Base-by-base conservation (phyloP, 257 asterid species). In the Forsythia suspensa region DNA sequence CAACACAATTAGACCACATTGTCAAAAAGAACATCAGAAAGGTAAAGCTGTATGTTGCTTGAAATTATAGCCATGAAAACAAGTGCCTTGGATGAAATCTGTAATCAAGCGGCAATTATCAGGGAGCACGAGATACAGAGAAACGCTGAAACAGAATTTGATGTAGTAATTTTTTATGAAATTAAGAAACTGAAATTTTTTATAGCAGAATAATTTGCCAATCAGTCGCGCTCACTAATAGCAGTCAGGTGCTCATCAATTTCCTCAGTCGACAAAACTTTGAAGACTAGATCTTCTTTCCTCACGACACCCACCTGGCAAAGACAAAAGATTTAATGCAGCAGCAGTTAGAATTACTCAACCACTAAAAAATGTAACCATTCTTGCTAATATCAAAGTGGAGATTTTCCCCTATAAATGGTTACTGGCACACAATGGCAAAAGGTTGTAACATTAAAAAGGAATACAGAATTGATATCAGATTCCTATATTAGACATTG, bases 171-270 rank as follows among this genome's bases (percentile, higher is more conserved):
- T 29, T 29, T 29, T 29, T 41, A 76, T 61, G 48, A 78, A 36
- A 80, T 52, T 46, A 15, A 74, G 65, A 10, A 11, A 21, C 57
- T 66, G 40, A 69, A 81, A 44, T 66, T 69, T 18, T 15, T 43
- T 16, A 21, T 13, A 39, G 80, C 57, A 36, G 42, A 37, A n/a
- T 24, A 65, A 5, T 38, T 37, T 5, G 67, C 21, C 20, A 57
- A 82, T 89, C 82, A 95, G 87, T 95, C 99, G 6, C 99, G 98
- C 87, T 95, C 98, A 38, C 99, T 95, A 82, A 95, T 95, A 63
- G 99, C 96, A 42, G 98, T 93, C 74, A 95, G 85, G 84, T 95
- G 99, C 85, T 93, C 99, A 0, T 95, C 99, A 37, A 95, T 92
- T 90, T 92, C 98, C 77, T 95, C 99, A 0, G 99, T 95, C 4